phyloP scores from a whole-genome alignment of 2,329 filamentous ascomycete genomes.

The Mollisia scopiformis region DNA sequence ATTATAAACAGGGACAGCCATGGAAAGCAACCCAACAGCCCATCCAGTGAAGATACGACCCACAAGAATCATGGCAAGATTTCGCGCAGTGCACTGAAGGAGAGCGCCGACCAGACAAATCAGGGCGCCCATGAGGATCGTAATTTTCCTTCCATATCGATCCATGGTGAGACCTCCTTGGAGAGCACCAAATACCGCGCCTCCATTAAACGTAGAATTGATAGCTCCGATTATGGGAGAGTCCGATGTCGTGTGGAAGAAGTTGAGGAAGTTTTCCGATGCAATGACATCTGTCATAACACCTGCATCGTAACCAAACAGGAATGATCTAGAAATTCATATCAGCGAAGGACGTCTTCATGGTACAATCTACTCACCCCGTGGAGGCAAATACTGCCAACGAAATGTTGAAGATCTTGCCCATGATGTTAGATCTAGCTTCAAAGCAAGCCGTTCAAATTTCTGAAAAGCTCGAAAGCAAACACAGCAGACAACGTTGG shows the following conservation, averaged over 20 bases:
- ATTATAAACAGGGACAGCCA: conserved; percentile 68
- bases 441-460: background rate
- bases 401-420: conserved; percentile 44
- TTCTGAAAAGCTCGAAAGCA: background rate
- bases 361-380: conserved; percentile 25
- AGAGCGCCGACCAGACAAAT: conserved; percentile 63
- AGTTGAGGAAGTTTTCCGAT: conserved; percentile 30
- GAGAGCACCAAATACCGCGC: conserved; percentile 48
- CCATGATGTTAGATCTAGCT: conserved; percentile 36
- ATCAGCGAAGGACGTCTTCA: conserved; percentile 3
- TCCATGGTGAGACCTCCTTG: conserved; percentile 56
- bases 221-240: conserved; percentile 51
- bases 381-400: conserved; percentile 47
- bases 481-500: background rate
- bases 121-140: conserved; percentile 58
- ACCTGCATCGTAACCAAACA: conserved; percentile 41
- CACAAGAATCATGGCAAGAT: conserved; percentile 57
- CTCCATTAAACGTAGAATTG: conserved; percentile 67
- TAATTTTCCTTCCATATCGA: conserved; percentile 57
- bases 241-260: conserved; percentile 38
- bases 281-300: conserved; percentile 38
- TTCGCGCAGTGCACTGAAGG: conserved; percentile 60
- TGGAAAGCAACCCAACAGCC: conserved; percentile 61
- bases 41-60: conserved; percentile 61
- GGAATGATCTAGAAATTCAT: conserved; percentile 37